Conservation (phyloP, 108 stramenopile genomes). For the Fistulifera solaris region DNA sequence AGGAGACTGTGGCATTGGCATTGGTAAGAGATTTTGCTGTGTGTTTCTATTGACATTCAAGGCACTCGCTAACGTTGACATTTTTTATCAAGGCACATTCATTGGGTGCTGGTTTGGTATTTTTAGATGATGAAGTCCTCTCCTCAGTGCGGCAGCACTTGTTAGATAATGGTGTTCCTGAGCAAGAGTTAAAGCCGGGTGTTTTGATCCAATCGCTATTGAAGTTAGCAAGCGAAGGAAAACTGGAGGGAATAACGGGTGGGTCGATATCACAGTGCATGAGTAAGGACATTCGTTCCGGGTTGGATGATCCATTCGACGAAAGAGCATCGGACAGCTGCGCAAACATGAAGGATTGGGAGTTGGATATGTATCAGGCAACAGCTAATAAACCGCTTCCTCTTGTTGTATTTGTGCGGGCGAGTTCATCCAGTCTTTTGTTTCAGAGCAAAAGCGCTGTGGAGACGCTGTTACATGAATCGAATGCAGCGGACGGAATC, state of each 20-base stretch:
- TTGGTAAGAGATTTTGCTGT: slow-evolving; percentile 30
- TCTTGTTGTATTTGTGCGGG: slow-evolving; percentile 67
- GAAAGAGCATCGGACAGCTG: slow-evolving; percentile 60
- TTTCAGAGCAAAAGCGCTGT: slow-evolving; percentile 76
- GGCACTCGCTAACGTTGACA: background rate
- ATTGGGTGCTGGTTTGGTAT: slow-evolving; percentile 55
- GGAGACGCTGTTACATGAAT: slow-evolving; percentile 62
- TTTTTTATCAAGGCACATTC: slow-evolving; percentile 52
- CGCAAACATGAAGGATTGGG: slow-evolving; percentile 50
- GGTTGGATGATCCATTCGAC: slow-evolving; percentile 76
- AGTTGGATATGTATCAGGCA: slow-evolving; percentile 12
- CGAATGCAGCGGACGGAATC: slow-evolving; percentile 43
- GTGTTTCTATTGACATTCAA: background rate
- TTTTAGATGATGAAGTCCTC: slow-evolving; percentile 66
- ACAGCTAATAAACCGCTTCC: slow-evolving; percentile 25
- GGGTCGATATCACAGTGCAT: slow-evolving; percentile 62
- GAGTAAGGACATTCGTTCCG: slow-evolving; percentile 55
- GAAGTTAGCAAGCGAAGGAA: slow-evolving; percentile 44
- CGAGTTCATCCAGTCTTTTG: slow-evolving; percentile 47
- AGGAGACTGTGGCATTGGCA: slow-evolving; percentile 79
- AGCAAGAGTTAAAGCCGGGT: slow-evolving; percentile 50
- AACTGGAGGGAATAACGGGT: slow-evolving; percentile 10
- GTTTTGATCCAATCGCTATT: slow-evolving; percentile 49
- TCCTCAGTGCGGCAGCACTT: slow-evolving; percentile 48
- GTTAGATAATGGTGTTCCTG: slow-evolving; percentile 19